Conservation (phyloP, 306 rosid genomes). For the Cercis canadensis region DNA sequence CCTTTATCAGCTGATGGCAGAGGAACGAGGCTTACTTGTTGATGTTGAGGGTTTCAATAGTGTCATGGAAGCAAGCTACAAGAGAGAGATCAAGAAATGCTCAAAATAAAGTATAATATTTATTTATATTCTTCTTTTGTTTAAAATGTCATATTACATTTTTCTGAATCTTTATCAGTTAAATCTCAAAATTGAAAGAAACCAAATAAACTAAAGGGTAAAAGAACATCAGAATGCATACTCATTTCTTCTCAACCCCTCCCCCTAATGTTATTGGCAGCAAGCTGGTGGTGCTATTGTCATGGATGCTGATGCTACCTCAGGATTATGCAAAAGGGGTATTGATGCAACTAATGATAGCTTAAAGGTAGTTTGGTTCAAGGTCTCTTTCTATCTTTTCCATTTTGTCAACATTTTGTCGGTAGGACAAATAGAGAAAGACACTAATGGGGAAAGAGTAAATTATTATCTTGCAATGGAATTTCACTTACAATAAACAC, state of each 20-base stretch:
- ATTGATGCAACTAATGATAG: conserved; percentile 81
- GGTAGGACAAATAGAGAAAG: neutral
- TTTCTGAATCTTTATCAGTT: neutral
- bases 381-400: conserved; percentile 43
- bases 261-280: conserved; percentile 49
- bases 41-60: conserved; percentile 76
- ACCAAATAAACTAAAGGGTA: too few species aligned
- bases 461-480: too few species aligned
- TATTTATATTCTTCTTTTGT: conserved; percentile 30
- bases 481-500: too few species aligned
- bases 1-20: conserved; percentile 87
- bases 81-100: conserved; percentile 91
- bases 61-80: conserved; percentile 92
- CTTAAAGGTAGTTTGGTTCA: conserved; percentile 78
- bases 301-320: conserved; percentile 94
- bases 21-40: conserved; percentile 82
- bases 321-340: conserved; percentile 72
- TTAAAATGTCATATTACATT: too few species aligned
- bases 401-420: neutral
- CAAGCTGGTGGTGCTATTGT: conserved; percentile 90
- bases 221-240: too few species aligned
- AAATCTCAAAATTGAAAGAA: neutral
- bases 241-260: conserved; percentile 16
- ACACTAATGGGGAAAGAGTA: neutral
- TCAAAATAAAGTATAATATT: conserved; percentile 75